Evolutionary conservation across 345 rosid genomes (phyloP).

Genomic region (Brassica juncea): DNA sequence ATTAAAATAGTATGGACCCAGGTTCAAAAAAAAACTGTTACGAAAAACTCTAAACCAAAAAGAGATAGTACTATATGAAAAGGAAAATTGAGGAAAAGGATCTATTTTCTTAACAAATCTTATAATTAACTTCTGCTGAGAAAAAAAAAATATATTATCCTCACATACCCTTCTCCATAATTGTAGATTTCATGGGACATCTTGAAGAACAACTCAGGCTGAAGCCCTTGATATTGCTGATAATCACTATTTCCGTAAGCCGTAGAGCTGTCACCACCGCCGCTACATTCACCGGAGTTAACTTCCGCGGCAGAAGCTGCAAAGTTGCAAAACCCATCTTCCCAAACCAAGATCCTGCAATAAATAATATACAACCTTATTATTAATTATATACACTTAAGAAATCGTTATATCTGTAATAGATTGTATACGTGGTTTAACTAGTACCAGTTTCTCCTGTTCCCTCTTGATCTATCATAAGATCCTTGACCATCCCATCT

Average conservation of each 20-base stretch:
- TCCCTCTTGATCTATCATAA: slow-evolving; percentile 95
- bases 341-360: slow-evolving; percentile 96
- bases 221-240: slow-evolving; percentile 84
- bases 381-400: not conserved
- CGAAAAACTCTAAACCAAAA: slow-evolving; percentile 20
- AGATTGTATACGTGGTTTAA: slow-evolving; percentile 4
- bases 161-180: slow-evolving; percentile 95
- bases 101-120: not conserved
- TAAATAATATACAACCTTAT: not conserved
- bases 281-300: slow-evolving; percentile 55
- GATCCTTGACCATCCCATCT: slow-evolving; percentile 98
- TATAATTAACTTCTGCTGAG: not conserved
- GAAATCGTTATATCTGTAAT: not conserved
- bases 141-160: not conserved
- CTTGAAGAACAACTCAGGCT: slow-evolving; percentile 95
- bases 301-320: slow-evolving; percentile 69
- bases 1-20: slow-evolving; percentile 5
- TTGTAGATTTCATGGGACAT: slow-evolving; percentile 99
- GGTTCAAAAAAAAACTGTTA: slow-evolving; percentile 7
- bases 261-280: slow-evolving; percentile 43
- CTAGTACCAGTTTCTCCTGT: slow-evolving; percentile 88
- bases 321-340: slow-evolving; percentile 98
- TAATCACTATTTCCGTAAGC: slow-evolving; percentile 61
- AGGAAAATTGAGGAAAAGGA: not conserved
- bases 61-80: slow-evolving; percentile 16